Evolutionary conservation across 2,329 filamentous ascomycete genomes (phyloP).

Genomic region (Aspergillus awamori): DNA sequence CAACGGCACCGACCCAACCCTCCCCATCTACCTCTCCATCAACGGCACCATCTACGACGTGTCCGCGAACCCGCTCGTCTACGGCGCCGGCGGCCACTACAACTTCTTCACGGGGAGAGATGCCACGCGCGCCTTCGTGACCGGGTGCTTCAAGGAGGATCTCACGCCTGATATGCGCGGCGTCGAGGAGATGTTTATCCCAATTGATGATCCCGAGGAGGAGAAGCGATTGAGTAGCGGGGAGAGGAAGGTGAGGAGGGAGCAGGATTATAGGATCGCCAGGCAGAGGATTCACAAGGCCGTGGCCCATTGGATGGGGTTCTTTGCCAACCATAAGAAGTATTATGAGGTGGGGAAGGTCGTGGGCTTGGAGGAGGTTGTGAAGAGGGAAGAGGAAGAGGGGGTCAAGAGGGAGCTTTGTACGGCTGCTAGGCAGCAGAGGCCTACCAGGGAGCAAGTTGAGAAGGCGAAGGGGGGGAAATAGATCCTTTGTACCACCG

Average conservation of each 20-base stretch:
- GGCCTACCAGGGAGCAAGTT: conserved; percentile 54
- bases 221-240: conserved; percentile 36
- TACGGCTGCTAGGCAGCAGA: conserved; percentile 66
- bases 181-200: conserved; percentile 80
- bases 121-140: conserved; percentile 85
- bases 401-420: conserved; percentile 64
- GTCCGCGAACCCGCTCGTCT: conserved; percentile 57
- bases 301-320: conserved; percentile 78
- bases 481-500: background rate
- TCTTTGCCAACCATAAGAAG: conserved; percentile 78
- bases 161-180: conserved; percentile 81
- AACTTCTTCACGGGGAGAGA: conserved; percentile 84
- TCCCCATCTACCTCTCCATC: conserved; percentile 87
- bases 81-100: conserved; percentile 85
- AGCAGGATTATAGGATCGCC: conserved; percentile 68
- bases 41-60: conserved; percentile 70
- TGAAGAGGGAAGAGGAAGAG: conserved; percentile 52
- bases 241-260: conserved; percentile 57
- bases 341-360: conserved; percentile 81
- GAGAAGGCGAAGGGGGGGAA: background rate
- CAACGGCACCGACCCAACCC: conserved; percentile 73
- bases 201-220: conserved; percentile 62
- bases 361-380: conserved; percentile 46
- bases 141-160: conserved; percentile 88
- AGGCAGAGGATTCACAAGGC: conserved; percentile 65